Percentiles rank a stretch among this genome's conserved stretches.
Evolutionary conservation across 1,284 basidiomycete genomes (phyloP).

Genomic region (Flammula alnicola): DNA sequence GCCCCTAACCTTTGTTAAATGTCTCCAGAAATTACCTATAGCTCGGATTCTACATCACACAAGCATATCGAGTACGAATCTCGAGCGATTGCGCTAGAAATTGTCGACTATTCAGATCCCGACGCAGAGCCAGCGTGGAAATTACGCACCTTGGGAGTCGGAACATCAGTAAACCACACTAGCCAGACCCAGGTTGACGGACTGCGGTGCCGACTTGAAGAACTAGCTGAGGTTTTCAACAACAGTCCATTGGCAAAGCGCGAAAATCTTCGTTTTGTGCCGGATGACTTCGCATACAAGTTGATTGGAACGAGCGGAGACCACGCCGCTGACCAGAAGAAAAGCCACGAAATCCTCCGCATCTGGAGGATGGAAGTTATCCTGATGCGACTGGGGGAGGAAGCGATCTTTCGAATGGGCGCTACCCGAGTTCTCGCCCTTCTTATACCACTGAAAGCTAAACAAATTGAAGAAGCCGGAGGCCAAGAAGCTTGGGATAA

Average conservation of each 20-base stretch:
- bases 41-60: constrained; percentile 24
- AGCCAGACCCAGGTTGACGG: constrained; percentile 12
- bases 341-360: constrained; percentile 11
- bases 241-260: constrained; percentile 22
- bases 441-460: neutral
- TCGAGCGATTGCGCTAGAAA: constrained; percentile 11
- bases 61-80: constrained; percentile 22
- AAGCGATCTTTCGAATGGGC: constrained; percentile 8
- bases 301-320: constrained; percentile 25
- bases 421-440: neutral
- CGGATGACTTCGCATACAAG: constrained; percentile 14
- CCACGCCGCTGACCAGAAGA: constrained; percentile 26
- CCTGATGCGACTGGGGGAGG: constrained; percentile 17
- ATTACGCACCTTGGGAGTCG: constrained; percentile 10
- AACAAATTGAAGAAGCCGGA: constrained; percentile 1
- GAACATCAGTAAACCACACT: constrained; percentile 12
- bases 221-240: constrained; percentile 12
- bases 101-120: constrained; percentile 11
- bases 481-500: constrained; percentile 12
- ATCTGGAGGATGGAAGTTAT: constrained; percentile 18
- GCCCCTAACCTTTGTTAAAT: neutral
- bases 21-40: constrained; percentile 16
- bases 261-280: neutral
- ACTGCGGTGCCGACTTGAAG: neutral
- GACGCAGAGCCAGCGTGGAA: constrained; percentile 9